Conservation (phyloP, 208 protist species). For the Trypanosoma caninum region DNA sequence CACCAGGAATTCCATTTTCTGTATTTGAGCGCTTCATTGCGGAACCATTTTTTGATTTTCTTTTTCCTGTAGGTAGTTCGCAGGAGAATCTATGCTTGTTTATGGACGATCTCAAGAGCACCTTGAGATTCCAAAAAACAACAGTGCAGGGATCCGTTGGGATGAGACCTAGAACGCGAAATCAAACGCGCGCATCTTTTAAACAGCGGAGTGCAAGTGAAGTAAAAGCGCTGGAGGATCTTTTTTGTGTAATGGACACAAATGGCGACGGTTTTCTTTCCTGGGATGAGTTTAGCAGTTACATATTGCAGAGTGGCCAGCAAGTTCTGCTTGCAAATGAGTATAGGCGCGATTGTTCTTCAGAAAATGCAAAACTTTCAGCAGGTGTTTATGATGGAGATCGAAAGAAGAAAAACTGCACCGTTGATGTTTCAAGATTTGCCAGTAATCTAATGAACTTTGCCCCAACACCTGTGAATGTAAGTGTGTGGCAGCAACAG, state of each 20-base stretch:
- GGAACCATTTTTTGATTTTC: conserved; percentile 35
- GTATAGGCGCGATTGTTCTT: background rate
- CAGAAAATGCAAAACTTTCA: background rate
- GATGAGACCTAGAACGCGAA: background rate
- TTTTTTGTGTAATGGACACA: conserved; percentile 66
- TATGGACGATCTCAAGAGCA: background rate
- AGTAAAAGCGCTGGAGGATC: conserved; percentile 36
- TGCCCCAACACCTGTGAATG: conserved; percentile 41
- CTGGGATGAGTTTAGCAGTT: conserved; percentile 63
- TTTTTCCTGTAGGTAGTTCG: conserved; percentile 25
- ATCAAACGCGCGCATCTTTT: background rate
- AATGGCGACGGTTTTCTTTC: conserved; percentile 53
- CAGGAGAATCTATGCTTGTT: too few relatives aligned
- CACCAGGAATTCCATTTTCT: conserved; percentile 33
- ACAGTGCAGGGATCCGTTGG: too few relatives aligned
- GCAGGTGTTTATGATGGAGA: background rate
- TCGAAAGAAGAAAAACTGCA: background rate
- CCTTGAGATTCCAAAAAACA: background rate
- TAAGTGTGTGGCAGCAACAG: conserved; percentile 50
- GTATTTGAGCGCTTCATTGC: conserved; percentile 61
- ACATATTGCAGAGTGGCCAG: conserved; percentile 46
- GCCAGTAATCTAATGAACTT: conserved; percentile 23
- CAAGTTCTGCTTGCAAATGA: conserved; percentile 9
- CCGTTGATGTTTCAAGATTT: too few relatives aligned
- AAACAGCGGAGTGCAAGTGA: conserved; percentile 22